Conservation (phyloP, 108 stramenopile genomes). For the Cyclotella sp. region DNA sequence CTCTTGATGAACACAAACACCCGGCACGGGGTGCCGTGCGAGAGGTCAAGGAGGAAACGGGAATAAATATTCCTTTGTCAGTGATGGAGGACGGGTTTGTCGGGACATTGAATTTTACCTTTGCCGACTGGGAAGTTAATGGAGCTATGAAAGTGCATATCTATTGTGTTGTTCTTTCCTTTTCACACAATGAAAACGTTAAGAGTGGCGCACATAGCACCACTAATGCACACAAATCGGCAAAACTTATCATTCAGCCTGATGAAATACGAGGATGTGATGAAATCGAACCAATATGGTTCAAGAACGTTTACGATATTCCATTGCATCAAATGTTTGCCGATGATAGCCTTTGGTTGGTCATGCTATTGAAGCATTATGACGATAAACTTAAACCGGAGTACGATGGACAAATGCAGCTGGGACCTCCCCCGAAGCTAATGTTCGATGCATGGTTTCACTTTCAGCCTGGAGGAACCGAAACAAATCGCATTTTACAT, state of each 20-base stretch:
- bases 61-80: constrained; percentile 46
- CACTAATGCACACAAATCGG: constrained; percentile 1
- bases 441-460: constrained; percentile 77
- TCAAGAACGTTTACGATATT: constrained; percentile 58
- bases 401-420: background rate
- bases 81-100: constrained; percentile 60
- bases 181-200: constrained; percentile 9
- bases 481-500: constrained; percentile 70
- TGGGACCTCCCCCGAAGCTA: constrained; percentile 7
- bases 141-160: constrained; percentile 73
- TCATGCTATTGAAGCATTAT: constrained; percentile 51
- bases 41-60: constrained; percentile 75
- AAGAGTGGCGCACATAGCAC: background rate
- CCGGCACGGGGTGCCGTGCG: constrained; percentile 66
- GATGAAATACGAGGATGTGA: constrained; percentile 64
- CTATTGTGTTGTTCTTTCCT: constrained; percentile 59
- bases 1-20: constrained; percentile 22
- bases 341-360: constrained; percentile 81
- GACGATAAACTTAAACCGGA: background rate
- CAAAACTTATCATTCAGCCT: constrained; percentile 32
- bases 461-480: constrained; percentile 61
- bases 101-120: constrained; percentile 69
- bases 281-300: constrained; percentile 81
- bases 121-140: constrained; percentile 58
- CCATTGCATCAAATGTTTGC: constrained; percentile 87